These are phyloP conservation scores for Heteromeles arbutifolia DNA, from an alignment of 306 rosid genomes.

Conservation along the genomic window DNA sequence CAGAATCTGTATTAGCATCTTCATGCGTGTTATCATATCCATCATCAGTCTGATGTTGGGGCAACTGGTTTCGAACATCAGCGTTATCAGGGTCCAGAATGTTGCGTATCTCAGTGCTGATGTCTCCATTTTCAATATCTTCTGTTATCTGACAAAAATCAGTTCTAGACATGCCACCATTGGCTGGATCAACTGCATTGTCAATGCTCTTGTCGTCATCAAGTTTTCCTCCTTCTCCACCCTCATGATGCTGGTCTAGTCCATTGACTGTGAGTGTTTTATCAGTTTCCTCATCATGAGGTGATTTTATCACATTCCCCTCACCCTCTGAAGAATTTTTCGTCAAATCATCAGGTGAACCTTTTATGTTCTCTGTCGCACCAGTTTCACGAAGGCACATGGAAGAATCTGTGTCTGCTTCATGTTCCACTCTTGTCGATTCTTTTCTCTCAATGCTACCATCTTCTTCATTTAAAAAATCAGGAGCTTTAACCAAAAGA, in stretches of 20 bases:
- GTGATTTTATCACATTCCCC: constrained; percentile 14
- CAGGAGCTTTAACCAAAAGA: constrained; percentile 47
- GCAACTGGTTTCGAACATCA: constrained; percentile 13
- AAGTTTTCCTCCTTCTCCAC: constrained; percentile 18
- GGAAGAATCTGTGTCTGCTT: constrained; percentile 14
- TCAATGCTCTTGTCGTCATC: constrained; percentile 1
- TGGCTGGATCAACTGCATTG: constrained; percentile 4
- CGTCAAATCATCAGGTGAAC: constrained; percentile 16
- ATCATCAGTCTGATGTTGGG: constrained; percentile 13
- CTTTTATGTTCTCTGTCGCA: constrained; percentile 13
- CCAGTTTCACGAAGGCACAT: constrained; percentile 21
- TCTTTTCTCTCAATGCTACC: constrained; percentile 16
- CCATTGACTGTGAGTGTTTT: constrained; percentile 21
- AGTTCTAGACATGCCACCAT: not conserved
- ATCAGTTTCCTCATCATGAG: constrained; percentile 21
- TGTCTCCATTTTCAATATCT: constrained; percentile 27
- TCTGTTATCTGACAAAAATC: constrained; percentile 11
- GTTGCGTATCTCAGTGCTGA: constrained; percentile 11
- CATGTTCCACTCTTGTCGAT: constrained; percentile 16
- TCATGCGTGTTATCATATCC: constrained; percentile 14
- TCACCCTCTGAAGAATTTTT: constrained; percentile 17
- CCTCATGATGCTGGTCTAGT: not conserved
- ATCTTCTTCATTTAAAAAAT: constrained; percentile 47
- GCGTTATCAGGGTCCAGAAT: constrained; percentile 9
- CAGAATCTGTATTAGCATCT: constrained; percentile 11